These are phyloP conservation scores for Plantago ovata DNA, from an alignment of 257 asterid genomes.

Conservation along the genomic window DNA sequence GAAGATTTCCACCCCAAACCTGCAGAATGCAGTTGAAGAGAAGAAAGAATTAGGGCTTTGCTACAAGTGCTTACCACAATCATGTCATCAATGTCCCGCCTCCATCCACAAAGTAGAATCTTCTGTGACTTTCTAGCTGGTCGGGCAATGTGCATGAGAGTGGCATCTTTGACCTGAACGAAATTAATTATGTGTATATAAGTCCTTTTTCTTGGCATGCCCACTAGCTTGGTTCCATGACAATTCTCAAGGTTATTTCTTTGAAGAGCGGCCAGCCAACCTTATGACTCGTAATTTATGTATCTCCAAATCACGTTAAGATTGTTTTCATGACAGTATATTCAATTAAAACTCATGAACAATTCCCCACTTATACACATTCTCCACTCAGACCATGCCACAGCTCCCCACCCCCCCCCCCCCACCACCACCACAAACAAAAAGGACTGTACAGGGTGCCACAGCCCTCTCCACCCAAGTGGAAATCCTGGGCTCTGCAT, in stretches of 20 bases:
- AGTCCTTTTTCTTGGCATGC: constrained; percentile 51
- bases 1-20: constrained; percentile 70
- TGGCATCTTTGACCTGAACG: constrained; percentile 86
- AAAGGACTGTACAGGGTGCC: not conserved
- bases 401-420: too few species aligned
- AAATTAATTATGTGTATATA: constrained; percentile 69
- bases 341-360: too few species aligned
- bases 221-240: constrained; percentile 43
- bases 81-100: constrained; percentile 97
- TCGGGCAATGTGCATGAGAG: constrained; percentile 59
- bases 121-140: constrained; percentile 88
- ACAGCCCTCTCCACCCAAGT: not conserved
- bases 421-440: not conserved
- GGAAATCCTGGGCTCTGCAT: not conserved
- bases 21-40: constrained; percentile 78
- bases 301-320: constrained; percentile 20
- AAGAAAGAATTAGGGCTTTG: constrained; percentile 65
- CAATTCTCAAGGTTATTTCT: constrained; percentile 44
- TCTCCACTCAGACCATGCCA: too few species aligned
- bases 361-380: too few species aligned
- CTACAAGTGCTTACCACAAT: constrained; percentile 80
- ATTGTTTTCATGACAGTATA: not conserved
- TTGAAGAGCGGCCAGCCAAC: constrained; percentile 46
- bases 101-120: constrained; percentile 97
- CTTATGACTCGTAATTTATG: constrained; percentile 18